These are phyloP conservation scores for Helicocarpus griseus DNA, from an alignment of 2,329 filamentous ascomycete genomes.

Conservation along the genomic window DNA sequence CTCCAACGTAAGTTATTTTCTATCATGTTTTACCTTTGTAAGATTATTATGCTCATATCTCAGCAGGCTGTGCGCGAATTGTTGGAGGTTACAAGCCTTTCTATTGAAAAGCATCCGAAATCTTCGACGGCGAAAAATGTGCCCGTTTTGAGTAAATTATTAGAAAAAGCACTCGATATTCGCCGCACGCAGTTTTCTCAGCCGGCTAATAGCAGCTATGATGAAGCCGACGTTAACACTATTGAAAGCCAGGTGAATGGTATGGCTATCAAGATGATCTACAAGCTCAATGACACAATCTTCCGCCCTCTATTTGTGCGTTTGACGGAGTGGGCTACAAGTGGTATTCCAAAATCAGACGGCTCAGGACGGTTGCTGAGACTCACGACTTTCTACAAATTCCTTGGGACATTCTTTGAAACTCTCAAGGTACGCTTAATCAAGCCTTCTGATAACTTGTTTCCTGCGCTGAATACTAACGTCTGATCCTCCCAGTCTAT, in stretches of 20 bases:
- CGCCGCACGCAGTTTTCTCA: conserved; percentile 30
- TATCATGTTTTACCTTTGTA: neutral
- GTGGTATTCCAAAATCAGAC: conserved; percentile 54
- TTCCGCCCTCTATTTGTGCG: conserved; percentile 87
- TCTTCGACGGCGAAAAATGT: conserved; percentile 67
- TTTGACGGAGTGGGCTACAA: conserved; percentile 70
- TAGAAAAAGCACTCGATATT: conserved; percentile 45
- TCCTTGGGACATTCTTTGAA: conserved; percentile 69
- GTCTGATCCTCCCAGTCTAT: conserved; percentile 50
- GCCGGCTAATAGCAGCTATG: conserved; percentile 27
- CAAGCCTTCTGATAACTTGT: neutral
- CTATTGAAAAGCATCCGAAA: conserved; percentile 72
- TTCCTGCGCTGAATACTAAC: neutral
- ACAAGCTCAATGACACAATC: conserved; percentile 88
- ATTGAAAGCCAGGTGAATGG: conserved; percentile 60
- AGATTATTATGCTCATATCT: conserved; percentile 1
- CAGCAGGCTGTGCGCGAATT: conserved; percentile 56
- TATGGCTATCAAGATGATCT: conserved; percentile 76
- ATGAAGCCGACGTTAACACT: conserved; percentile 40
- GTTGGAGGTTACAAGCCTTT: conserved; percentile 57
- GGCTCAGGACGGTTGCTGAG: conserved; percentile 49
- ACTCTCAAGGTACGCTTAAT: conserved; percentile 55
- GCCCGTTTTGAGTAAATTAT: conserved; percentile 52
- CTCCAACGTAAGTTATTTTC: conserved; percentile 44
- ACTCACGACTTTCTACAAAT: conserved; percentile 69